phyloP scores from a whole-genome alignment of 2,329 filamentous ascomycete genomes.

The Colletotrichum sp. region DNA sequence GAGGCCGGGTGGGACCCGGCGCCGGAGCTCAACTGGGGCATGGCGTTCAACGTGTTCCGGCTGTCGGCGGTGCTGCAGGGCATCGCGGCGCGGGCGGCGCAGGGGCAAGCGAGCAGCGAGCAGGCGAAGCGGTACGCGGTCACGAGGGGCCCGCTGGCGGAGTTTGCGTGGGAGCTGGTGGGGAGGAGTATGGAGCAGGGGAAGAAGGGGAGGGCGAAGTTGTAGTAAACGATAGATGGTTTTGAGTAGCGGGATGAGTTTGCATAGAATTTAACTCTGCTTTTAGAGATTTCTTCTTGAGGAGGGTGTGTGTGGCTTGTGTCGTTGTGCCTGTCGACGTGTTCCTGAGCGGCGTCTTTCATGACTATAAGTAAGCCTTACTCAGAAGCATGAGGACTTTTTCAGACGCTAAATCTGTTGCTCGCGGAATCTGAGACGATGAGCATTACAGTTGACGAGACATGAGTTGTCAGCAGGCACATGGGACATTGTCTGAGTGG shows the following conservation, averaged over 20 bases:
- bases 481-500: too few species aligned
- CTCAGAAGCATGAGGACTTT: too few species aligned
- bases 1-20: conserved; percentile 74
- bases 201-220: conserved; percentile 24
- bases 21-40: conserved; percentile 64
- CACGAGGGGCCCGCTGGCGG: conserved; percentile 74
- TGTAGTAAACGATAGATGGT: not conserved
- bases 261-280: not conserved
- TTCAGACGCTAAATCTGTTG: too few species aligned
- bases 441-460: too few species aligned
- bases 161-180: conserved; percentile 80
- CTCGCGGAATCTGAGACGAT: rapidly evolving
- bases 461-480: too few species aligned
- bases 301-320: too few species aligned
- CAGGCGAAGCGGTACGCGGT: conserved; percentile 76
- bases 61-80: conserved; percentile 76
- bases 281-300: too few species aligned
- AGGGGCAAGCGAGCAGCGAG: conserved; percentile 87
- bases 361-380: too few species aligned
- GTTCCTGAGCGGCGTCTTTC: too few species aligned
- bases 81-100: conserved; percentile 86
- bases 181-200: conserved; percentile 39
- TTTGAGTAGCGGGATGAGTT: not conserved
- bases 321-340: too few species aligned
- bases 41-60: conserved; percentile 68